A percentile compares a stretch with the other conserved stretches of the same genome.
These are phyloP conservation scores for Dendryphion nanum DNA, from an alignment of 2,329 filamentous ascomycete species.

Conservation along the genomic window DNA sequence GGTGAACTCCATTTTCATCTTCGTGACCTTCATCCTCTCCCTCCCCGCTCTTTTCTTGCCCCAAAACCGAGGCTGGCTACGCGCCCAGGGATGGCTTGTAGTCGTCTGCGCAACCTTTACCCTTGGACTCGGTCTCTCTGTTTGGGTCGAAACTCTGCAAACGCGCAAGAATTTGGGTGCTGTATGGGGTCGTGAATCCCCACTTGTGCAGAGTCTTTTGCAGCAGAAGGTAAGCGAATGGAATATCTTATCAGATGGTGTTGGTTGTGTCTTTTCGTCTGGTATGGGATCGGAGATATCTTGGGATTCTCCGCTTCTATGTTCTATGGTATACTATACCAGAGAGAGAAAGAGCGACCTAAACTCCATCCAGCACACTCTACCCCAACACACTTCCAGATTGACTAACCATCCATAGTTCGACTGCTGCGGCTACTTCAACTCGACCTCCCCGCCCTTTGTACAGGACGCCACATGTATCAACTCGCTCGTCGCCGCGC, in stretches of 20 bases:
- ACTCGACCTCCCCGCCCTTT: constrained; percentile 70
- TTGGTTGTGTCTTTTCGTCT: too few relatives aligned
- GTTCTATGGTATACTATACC: too few relatives aligned
- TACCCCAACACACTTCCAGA: too few relatives aligned
- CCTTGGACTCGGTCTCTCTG: constrained; percentile 60
- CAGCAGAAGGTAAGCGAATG: constrained; percentile 62
- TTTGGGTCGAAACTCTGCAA: constrained; percentile 68
- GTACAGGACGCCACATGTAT: constrained; percentile 67
- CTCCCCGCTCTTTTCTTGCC: constrained; percentile 70
- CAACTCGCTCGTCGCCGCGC: constrained; percentile 67
- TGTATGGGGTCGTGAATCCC: constrained; percentile 60
- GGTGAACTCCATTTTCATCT: constrained; percentile 69
- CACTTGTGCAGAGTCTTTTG: constrained; percentile 63
- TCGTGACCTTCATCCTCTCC: constrained; percentile 67
- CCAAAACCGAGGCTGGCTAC: constrained; percentile 66
- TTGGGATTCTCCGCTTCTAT: too few relatives aligned
- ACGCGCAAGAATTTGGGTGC: constrained; percentile 61
- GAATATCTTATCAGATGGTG: too few relatives aligned
- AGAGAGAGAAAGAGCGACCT: too few relatives aligned
- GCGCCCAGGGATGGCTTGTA: constrained; percentile 65
- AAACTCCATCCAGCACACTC: too few relatives aligned
- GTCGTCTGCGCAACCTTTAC: constrained; percentile 64
- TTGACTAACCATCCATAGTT: constrained; percentile 56
- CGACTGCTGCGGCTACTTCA: constrained; percentile 76
- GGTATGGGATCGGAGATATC: too few relatives aligned